Evolutionary conservation across 2,329 filamentous ascomycete genomes (phyloP), one percentile per base, ranked within the genome.

Genomic region (Xylariales sp.): DNA sequence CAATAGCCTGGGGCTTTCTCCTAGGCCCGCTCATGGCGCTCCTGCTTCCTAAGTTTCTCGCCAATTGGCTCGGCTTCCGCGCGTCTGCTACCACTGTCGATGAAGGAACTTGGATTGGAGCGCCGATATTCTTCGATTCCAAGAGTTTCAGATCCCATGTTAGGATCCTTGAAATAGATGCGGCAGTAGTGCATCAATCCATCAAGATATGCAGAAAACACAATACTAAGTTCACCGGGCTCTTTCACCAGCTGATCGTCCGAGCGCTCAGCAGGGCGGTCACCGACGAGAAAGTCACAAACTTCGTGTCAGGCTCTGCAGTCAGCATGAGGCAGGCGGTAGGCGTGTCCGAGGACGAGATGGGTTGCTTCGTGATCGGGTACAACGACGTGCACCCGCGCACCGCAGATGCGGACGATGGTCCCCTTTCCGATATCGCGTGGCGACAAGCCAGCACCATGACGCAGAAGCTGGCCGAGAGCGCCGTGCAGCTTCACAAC

Each of bases 1-100:
- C 60, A 2, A 64, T 72, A 19, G 67, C 66, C 1, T 70, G 62
- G 65, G 49, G 47, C 0, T 72, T 59, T 38, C 59, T 72, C 5
- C 57, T 72, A 1, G 47, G 44, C 4, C 63, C 67, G 0, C 42
- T 69, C 6, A 33, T 69, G 5, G 57, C 53, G 8, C 49, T 53
- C 6, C 56, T 61, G 40, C 48, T 69, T 6, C 68, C 69, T 1
- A 41, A 44, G 1, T 55, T 55, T 28, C 4, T 70, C 4, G 42
- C 47, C 5, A 39, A 48, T 8, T 29, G 49, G 6, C 47, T 70
- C 13, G 59, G 61, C 0, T 33, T 69, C 17, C 50, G 49, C 5
- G 51, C 55, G n/a, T 40, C 47, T 5, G 51, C 46, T 2, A 49
- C 47, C 32, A 46, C 49, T 2, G 34, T 57, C 14, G 42, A 56